A percentile compares a stretch with the other conserved stretches of the same genome.
Conservation (phyloP, 2,329 filamentous ascomycete genomes). For the Cercospora sp. region DNA sequence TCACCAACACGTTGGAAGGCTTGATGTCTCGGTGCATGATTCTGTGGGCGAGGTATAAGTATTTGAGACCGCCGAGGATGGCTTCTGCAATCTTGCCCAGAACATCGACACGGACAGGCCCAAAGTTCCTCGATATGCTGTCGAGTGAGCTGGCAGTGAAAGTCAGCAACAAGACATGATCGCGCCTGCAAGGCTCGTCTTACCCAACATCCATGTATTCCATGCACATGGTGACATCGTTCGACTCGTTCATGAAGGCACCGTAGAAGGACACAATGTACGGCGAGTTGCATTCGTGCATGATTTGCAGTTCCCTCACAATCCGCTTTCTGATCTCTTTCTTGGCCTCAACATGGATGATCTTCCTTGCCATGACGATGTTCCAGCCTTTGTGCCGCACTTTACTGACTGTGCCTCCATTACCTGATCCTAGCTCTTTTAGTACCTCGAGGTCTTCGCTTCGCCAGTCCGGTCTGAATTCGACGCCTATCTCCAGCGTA, state of each 20-base stretch:
- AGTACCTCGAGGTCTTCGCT: constrained; percentile 90
- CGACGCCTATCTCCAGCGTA: constrained; percentile 90
- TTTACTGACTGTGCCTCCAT: constrained; percentile 97
- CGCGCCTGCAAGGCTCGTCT: constrained; percentile 42
- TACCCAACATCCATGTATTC: constrained; percentile 99
- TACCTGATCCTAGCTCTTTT: constrained; percentile 92
- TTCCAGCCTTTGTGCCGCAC: constrained; percentile 93
- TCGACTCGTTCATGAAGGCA: constrained; percentile 92
- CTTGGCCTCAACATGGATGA: constrained; percentile 98
- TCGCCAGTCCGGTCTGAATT: constrained; percentile 89
- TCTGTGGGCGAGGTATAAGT: constrained; percentile 90
- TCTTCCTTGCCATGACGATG: constrained; percentile 97
- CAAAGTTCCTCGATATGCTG: constrained; percentile 89
- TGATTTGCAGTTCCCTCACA: constrained; percentile 94
- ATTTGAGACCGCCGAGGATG: constrained; percentile 87
- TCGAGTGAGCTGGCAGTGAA: constrained; percentile 71
- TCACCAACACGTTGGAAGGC: constrained; percentile 94
- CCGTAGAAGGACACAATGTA: constrained; percentile 98
- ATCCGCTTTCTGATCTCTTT: constrained; percentile 96
- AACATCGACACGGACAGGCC: constrained; percentile 91
- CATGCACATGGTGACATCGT: constrained; percentile 99
- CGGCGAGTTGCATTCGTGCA: constrained; percentile 95
- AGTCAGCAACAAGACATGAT: constrained; percentile 2
- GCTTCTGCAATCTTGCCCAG: constrained; percentile 97
- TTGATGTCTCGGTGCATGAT: constrained; percentile 99